A percentile compares a stretch with the other conserved stretches of the same genome.
phyloP scores from a whole-genome alignment of 1,284 basidiomycete species.

The Ceratobasidium sp. region DNA sequence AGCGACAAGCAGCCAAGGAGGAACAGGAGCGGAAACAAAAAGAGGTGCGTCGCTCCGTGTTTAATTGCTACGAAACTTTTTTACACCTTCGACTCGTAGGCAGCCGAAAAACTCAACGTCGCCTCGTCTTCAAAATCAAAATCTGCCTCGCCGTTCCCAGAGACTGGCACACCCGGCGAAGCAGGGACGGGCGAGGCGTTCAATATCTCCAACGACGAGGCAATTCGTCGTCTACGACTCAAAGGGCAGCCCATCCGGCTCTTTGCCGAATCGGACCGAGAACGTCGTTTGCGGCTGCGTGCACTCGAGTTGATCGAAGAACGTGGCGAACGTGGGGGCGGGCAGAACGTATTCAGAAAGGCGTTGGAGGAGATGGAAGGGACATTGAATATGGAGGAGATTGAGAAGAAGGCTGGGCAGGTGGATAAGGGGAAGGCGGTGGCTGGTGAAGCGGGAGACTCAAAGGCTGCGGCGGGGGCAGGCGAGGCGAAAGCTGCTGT shows the following conservation, averaged over 20 bases:
- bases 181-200: constrained; percentile 61
- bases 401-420: constrained; percentile 49
- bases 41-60: constrained; percentile 55
- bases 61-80: constrained; percentile 54
- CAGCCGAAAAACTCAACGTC: constrained; percentile 24
- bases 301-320: constrained; percentile 96
- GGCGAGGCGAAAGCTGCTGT: constrained; percentile 49
- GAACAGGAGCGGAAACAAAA: constrained; percentile 42
- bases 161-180: constrained; percentile 53
- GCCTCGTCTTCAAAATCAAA: constrained; percentile 44
- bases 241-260: constrained; percentile 96
- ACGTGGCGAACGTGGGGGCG: constrained; percentile 73
- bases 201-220: constrained; percentile 95
- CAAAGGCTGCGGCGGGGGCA: constrained; percentile 51
- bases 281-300: constrained; percentile 87
- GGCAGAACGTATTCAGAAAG: constrained; percentile 94
- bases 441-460: constrained; percentile 58
- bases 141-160: constrained; percentile 52
- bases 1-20: constrained; percentile 56
- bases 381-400: constrained; percentile 65
- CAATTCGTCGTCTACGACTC: constrained; percentile 85
- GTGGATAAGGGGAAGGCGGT: constrained; percentile 73
- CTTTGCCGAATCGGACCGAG: constrained; percentile 96
- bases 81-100: constrained; percentile 12
- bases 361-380: constrained; percentile 93